phyloP scores from a whole-genome alignment of 2,329 filamentous ascomycete genomes.

The Diaporthe eres region DNA sequence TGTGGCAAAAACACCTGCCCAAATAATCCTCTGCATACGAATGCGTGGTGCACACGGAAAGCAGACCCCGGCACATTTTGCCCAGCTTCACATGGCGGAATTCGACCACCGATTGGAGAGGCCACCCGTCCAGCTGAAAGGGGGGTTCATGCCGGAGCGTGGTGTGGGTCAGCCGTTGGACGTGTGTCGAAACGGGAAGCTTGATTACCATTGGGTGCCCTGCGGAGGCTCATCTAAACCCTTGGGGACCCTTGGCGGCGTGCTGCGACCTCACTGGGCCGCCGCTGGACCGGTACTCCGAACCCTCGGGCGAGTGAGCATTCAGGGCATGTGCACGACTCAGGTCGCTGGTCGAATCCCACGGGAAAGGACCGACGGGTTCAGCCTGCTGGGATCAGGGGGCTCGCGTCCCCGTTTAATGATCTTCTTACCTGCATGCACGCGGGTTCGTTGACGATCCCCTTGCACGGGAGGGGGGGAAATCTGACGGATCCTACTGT shows the following conservation, averaged over 20 bases:
- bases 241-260: slow-evolving; percentile 31
- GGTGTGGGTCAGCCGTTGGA: background rate
- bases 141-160: slow-evolving; percentile 3
- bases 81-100: background rate
- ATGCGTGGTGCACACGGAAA: background rate
- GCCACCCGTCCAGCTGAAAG: slow-evolving; percentile 19
- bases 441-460: slow-evolving; percentile 1
- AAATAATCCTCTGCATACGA: background rate
- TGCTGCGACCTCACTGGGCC: slow-evolving; percentile 19
- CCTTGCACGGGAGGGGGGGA: background rate
- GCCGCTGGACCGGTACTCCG: slow-evolving; percentile 15
- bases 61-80: background rate
- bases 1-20: background rate
- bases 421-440: slow-evolving; percentile 29
- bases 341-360: slow-evolving; percentile 25
- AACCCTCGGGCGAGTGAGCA: slow-evolving; percentile 26
- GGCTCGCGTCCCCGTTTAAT: slow-evolving; percentile 6
- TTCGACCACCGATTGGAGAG: slow-evolving; percentile 3
- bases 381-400: slow-evolving; percentile 29
- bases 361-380: slow-evolving; percentile 24
- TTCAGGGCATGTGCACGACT: slow-evolving; percentile 28
- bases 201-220: slow-evolving; percentile 27
- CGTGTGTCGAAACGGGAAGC: slow-evolving; percentile 14
- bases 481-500: background rate
- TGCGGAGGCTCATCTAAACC: slow-evolving; percentile 26